phyloP scores from a whole-genome alignment of 305 asterid species.

The Petunia hybrid region DNA sequence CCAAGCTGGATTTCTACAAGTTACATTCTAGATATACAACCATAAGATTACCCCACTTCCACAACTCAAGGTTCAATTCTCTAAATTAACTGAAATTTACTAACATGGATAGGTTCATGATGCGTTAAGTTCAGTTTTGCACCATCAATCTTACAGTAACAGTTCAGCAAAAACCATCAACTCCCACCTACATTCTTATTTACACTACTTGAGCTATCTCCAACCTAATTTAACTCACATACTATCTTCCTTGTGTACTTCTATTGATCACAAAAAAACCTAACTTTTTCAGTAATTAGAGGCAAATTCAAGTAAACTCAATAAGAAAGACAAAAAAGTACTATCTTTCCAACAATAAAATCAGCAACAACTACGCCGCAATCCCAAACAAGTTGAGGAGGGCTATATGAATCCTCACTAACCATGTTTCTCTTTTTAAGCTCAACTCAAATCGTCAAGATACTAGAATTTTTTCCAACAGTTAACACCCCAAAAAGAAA shows the following conservation, averaged over 20 bases:
- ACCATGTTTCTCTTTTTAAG: no score
- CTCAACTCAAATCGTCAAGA: no score
- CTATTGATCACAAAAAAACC: background rate
- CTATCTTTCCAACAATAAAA: background rate
- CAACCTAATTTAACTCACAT: background rate
- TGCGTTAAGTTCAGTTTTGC: background rate
- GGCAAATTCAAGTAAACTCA: background rate
- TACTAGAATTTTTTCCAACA: no score
- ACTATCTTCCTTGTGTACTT: background rate
- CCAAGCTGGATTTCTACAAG: background rate
- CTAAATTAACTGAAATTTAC: slow-evolving; percentile 6
- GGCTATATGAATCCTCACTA: no score
- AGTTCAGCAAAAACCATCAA: background rate
- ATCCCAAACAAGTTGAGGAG: no score
- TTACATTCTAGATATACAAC: background rate
- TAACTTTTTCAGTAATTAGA: background rate
- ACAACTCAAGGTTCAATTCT: background rate
- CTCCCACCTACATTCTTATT: background rate
- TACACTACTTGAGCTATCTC: slow-evolving; percentile 14
- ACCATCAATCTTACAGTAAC: background rate
- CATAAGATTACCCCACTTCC: background rate
- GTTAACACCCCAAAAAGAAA: background rate
- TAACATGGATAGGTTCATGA: background rate
- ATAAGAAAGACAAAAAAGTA: background rate
- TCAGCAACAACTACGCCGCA: no score